Percentiles rank a stretch among this genome's conserved stretches.
phyloP scores from a whole-genome alignment of 305 asterid species.

The Fraxinus baroniana region DNA sequence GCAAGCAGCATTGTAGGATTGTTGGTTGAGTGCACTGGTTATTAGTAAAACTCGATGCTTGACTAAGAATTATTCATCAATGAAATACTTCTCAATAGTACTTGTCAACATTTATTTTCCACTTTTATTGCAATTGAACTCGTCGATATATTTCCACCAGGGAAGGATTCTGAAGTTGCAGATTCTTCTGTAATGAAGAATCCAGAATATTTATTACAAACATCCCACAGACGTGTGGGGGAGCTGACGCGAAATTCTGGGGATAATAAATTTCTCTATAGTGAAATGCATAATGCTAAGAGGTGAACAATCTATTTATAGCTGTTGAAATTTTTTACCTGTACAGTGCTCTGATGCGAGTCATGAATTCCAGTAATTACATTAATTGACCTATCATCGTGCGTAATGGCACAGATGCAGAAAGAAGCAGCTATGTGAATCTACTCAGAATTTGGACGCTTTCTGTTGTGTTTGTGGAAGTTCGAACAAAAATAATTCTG shows the following conservation, averaged over 20 bases:
- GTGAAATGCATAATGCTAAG: conserved; percentile 25
- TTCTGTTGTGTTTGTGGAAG: conserved; percentile 45
- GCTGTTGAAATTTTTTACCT: conserved; percentile 15
- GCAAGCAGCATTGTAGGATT: conserved; percentile 5
- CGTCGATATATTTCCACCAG: conserved; percentile 29
- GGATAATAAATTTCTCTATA: conserved; percentile 24
- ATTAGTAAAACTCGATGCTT: conserved; percentile 15
- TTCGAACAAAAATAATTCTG: conserved; percentile 35
- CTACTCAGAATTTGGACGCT: conserved; percentile 18
- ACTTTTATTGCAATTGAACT: background rate
- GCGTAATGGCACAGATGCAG: conserved; percentile 35
- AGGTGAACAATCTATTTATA: conserved; percentile 29
- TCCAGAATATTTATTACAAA: conserved; percentile 20
- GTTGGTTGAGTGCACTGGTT: conserved; percentile 1
- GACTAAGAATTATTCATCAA: background rate
- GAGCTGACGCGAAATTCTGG: conserved; percentile 23
- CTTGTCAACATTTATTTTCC: background rate
- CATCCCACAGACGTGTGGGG: conserved; percentile 27
- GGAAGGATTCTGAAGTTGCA: conserved; percentile 27
- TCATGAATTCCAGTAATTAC: conserved; percentile 16
- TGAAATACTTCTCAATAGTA: conserved; percentile 10
- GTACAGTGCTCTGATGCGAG: conserved; percentile 16
- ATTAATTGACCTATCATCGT: conserved; percentile 25
- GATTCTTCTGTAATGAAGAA: conserved; percentile 29
- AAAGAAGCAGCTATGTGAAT: conserved; percentile 27